Evolutionary conservation across 805 yeast genomes (phyloP).

Genomic region (Middelhovenomyces tepae): DNA sequence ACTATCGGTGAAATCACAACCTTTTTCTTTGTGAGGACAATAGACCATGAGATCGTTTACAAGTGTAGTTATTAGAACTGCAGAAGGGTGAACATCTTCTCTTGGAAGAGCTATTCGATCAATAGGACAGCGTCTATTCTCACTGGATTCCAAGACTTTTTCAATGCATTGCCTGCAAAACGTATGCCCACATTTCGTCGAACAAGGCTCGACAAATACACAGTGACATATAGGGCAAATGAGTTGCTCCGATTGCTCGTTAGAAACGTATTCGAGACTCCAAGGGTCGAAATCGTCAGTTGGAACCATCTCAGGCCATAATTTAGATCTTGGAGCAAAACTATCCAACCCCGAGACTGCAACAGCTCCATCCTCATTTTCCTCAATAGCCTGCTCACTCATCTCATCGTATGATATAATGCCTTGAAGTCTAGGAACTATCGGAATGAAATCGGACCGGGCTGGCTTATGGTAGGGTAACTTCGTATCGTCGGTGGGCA

Average conservation of each 20-base stretch:
- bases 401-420: constrained; percentile 1
- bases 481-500: too few species aligned
- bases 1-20: constrained; percentile 49
- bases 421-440: too few species aligned
- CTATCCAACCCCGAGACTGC: constrained; percentile 1
- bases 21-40: constrained; percentile 44
- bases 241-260: constrained; percentile 20
- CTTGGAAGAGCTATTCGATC: neutral
- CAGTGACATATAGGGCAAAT: constrained; percentile 59
- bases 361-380: constrained; percentile 1
- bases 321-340: neutral
- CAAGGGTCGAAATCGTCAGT: constrained; percentile 22
- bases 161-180: constrained; percentile 49
- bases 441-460: too few species aligned
- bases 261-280: constrained; percentile 19
- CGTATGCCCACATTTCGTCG: constrained; percentile 62
- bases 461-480: too few species aligned
- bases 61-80: constrained; percentile 49
- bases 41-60: constrained; percentile 51
- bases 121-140: constrained; percentile 1
- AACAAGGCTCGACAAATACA: constrained; percentile 51
- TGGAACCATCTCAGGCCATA: constrained; percentile 1
- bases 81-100: constrained; percentile 31
- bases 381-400: constrained; percentile 4
- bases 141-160: constrained; percentile 16